A percentile compares a stretch with the other conserved stretches of the same genome.
These are phyloP conservation scores for Macroventuria anomochaeta DNA, from an alignment of 2,329 filamentous ascomycete genomes.

Conservation along the genomic window DNA sequence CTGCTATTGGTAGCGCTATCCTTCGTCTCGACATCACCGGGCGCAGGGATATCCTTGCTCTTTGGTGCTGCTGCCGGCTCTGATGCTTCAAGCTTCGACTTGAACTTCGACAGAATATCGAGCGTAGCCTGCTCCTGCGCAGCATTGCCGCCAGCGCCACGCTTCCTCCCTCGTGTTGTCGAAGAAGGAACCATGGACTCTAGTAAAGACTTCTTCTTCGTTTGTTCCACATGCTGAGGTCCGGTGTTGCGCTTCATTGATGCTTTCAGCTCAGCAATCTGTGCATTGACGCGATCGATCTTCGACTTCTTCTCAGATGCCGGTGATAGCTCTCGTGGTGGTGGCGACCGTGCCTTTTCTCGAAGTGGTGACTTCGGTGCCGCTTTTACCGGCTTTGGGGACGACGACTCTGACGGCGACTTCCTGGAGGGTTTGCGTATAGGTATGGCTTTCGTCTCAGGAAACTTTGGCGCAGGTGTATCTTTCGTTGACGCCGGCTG, in stretches of 20 bases:
- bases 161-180: constrained; percentile 73
- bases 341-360: constrained; percentile 30
- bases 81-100: constrained; percentile 68
- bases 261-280: constrained; percentile 80
- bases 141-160: constrained; percentile 64
- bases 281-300: constrained; percentile 75
- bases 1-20: constrained; percentile 7
- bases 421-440: constrained; percentile 40
- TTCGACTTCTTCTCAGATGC: constrained; percentile 49
- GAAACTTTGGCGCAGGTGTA: constrained; percentile 26
- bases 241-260: constrained; percentile 73
- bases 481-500: constrained; percentile 51
- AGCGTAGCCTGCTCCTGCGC: constrained; percentile 62
- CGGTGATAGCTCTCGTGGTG: constrained; percentile 50
- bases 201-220: constrained; percentile 66
- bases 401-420: constrained; percentile 34
- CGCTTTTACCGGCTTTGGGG: constrained; percentile 26
- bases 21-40: constrained; percentile 27
- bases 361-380: constrained; percentile 23
- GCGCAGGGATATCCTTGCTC: constrained; percentile 36
- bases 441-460: constrained; percentile 38
- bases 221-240: constrained; percentile 39
- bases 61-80: constrained; percentile 45
- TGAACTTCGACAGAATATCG: constrained; percentile 79
- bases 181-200: constrained; percentile 77